Percentiles rank a stretch among this genome's conserved stretches.
Conservation (phyloP, 257 asterid species). For the Pogostemon cablin region DNA sequence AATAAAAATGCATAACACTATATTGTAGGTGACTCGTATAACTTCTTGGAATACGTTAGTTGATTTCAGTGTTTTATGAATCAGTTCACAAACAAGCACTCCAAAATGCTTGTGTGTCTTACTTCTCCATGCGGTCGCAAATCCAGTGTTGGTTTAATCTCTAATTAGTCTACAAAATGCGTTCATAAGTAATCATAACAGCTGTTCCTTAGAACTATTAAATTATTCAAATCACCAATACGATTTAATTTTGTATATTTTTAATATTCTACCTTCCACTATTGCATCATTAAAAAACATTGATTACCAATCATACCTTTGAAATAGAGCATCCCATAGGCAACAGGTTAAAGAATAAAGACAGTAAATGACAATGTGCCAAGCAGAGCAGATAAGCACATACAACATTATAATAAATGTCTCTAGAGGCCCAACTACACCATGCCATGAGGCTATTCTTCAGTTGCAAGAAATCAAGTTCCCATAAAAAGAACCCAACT, state of each 20-base stretch:
- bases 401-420: neutral
- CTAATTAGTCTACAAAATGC: no score
- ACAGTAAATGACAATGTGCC: neutral
- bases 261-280: neutral
- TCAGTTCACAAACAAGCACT: no score
- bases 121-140: no score
- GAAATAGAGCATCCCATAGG: neutral
- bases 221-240: neutral
- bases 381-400: constrained; percentile 16
- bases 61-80: no score
- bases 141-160: no score
- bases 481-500: neutral
- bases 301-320: neutral
- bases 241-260: neutral
- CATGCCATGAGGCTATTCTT: constrained; percentile 8
- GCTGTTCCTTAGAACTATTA: neutral
- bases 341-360: neutral
- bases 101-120: no score
- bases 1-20: no score
- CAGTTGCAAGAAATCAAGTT: neutral
- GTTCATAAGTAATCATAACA: no score
- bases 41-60: no score
- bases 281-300: neutral
- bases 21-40: no score
- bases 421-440: neutral